These are phyloP conservation scores for Mucor irregularis DNA, from an alignment of 371 early-diverging fungal species.

Conservation along the genomic window DNA sequence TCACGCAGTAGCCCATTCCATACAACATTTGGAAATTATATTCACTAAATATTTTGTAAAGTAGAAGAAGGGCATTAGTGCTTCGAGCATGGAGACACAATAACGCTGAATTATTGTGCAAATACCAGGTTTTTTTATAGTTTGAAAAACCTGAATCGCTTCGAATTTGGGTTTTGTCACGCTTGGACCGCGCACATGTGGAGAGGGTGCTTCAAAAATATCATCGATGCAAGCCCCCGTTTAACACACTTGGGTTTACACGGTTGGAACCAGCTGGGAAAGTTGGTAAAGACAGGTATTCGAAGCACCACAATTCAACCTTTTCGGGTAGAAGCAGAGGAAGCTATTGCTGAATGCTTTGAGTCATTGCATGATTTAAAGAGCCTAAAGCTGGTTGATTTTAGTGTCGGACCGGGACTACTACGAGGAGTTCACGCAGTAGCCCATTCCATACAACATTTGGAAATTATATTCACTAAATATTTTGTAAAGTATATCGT, in stretches of 20 bases:
- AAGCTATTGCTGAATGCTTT: slow-evolving; percentile 10
- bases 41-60: slow-evolving; percentile 3
- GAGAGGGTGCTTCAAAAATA: slow-evolving; percentile 1
- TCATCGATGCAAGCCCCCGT: background rate
- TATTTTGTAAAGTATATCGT: slow-evolving; percentile 5
- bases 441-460: background rate
- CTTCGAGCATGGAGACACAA: slow-evolving; percentile 4
- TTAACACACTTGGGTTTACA: slow-evolving; percentile 9
- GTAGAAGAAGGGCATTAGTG: background rate
- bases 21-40: slow-evolving; percentile 4
- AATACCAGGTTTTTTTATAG: slow-evolving; percentile 10
- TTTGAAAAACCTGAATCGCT: slow-evolving; percentile 6
- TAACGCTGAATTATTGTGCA: background rate
- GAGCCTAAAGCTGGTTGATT: slow-evolving; percentile 11
- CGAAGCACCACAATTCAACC: slow-evolving; percentile 16
- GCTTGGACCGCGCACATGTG: slow-evolving; percentile 26
- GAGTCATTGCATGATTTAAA: background rate
- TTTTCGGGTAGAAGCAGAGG: slow-evolving; percentile 20
- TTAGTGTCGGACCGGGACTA: slow-evolving; percentile 20
- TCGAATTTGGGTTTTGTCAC: slow-evolving; percentile 24
- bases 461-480: slow-evolving; percentile 13
- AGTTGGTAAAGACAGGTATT: slow-evolving; percentile 7
- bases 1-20: background rate
- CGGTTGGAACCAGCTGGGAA: slow-evolving; percentile 30
- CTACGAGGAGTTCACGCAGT: background rate